Conservation (phyloP, 805 yeast species). For the Pichia heedii region DNA sequence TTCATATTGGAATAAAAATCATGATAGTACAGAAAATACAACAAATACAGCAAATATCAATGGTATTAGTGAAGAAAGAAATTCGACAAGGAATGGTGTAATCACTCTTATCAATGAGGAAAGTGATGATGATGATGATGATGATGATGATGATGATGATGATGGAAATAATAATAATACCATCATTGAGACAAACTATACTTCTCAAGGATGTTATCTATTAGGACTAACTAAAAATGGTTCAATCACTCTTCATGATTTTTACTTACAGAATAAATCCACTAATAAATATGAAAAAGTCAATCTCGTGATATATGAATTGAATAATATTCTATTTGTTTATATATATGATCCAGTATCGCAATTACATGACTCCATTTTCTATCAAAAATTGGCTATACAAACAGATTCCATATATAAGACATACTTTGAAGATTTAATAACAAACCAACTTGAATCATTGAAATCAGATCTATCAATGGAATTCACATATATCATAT, state of each 20-base stretch:
- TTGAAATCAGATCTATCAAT: slow-evolving; percentile 13
- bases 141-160: slow-evolving; percentile 9
- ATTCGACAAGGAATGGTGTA: neutral
- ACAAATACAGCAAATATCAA: neutral
- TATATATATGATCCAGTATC: slow-evolving; percentile 12
- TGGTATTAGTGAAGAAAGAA: neutral
- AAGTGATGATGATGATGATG: neutral
- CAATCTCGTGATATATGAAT: slow-evolving; percentile 20
- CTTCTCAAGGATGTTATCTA: slow-evolving; percentile 22
- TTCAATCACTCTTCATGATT: slow-evolving; percentile 10
- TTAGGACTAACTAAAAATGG: slow-evolving; percentile 19
- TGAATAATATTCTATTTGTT: slow-evolving; percentile 22
- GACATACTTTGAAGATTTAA: slow-evolving; percentile 20
- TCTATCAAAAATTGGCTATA: slow-evolving; percentile 11
- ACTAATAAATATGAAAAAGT: neutral
- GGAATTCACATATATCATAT: slow-evolving; percentile 19
- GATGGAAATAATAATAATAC: slow-evolving; percentile 1
- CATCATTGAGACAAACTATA: too few species aligned
- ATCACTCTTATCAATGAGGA: neutral
- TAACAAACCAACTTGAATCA: slow-evolving; percentile 19
- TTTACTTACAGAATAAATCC: slow-evolving; percentile 6
- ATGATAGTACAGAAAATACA: neutral
- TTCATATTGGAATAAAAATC: slow-evolving; percentile 1
- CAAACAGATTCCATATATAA: slow-evolving; percentile 18
- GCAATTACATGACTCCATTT: slow-evolving; percentile 1